Evolutionary conservation across 2,329 filamentous ascomycete species (phyloP).

Genomic region (Cladosporium austrohemisphaericum): DNA sequence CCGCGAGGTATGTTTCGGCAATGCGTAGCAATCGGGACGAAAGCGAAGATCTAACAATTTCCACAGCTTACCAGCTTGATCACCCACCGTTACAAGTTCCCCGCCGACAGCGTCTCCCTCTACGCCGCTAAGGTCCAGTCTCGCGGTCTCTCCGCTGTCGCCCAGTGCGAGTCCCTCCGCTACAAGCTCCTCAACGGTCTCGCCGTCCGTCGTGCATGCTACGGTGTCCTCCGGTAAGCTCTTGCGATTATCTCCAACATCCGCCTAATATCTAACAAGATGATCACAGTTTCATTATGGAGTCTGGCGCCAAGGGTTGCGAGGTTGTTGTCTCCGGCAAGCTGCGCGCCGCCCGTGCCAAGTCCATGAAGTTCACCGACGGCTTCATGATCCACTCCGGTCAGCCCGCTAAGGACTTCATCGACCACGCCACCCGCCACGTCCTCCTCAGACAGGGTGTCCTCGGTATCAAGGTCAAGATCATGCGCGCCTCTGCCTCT

Average conservation of each 20-base stretch:
- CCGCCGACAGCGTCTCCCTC: slow-evolving; percentile 99
- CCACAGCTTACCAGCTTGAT: slow-evolving; percentile 88
- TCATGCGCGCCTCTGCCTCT: slow-evolving; percentile 84
- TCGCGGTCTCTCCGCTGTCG: slow-evolving; percentile 98
- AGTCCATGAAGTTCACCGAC: slow-evolving; percentile 99
- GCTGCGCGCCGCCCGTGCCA: slow-evolving; percentile 97
- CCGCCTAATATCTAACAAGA: slow-evolving; percentile 12
- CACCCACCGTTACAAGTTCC: slow-evolving; percentile 99
- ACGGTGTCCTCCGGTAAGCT: slow-evolving; percentile 73
- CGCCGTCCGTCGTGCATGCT: slow-evolving; percentile 97
- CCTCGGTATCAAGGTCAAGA: slow-evolving; percentile 99
- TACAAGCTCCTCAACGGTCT: slow-evolving; percentile 99
- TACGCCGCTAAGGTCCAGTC: slow-evolving; percentile 99
- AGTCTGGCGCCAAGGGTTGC: slow-evolving; percentile 98
- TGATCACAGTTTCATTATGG: slow-evolving; percentile 93
- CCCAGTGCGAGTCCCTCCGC: slow-evolving; percentile 99
- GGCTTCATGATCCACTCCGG: slow-evolving; percentile 99
- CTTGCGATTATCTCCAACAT: background rate
- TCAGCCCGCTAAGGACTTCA: slow-evolving; percentile 99
- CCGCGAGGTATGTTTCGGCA: slow-evolving; percentile 66
- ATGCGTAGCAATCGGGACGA: no score
- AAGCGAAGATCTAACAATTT: background rate
- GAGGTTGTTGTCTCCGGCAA: slow-evolving; percentile 99
- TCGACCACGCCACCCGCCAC: slow-evolving; percentile 97
- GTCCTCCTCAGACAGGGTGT: slow-evolving; percentile 99